Conservation (phyloP, 2,329 filamentous ascomycete genomes). For the Domatiomyces catenatus region DNA sequence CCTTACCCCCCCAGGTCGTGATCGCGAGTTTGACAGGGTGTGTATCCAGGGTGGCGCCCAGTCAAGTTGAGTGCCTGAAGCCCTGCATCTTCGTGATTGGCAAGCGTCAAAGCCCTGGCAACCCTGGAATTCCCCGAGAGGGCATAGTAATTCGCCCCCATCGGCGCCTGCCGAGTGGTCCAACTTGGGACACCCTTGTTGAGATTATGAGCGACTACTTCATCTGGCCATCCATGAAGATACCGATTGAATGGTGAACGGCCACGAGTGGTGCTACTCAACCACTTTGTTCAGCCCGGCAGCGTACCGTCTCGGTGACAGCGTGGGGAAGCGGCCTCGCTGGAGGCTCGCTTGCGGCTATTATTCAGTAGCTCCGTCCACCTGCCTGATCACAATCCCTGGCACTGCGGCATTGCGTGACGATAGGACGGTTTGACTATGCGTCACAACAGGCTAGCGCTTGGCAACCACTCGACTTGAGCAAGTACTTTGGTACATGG, state of each 20-base stretch:
- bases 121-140: too few relatives aligned
- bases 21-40: too few relatives aligned
- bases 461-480: background rate
- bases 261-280: background rate
- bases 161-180: background rate
- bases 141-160: background rate
- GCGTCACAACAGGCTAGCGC: too few relatives aligned
- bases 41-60: too few relatives aligned
- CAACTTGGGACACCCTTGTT: background rate
- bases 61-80: too few relatives aligned
- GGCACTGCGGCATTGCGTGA: background rate
- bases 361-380: background rate
- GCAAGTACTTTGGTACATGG: background rate
- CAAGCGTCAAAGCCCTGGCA: too few relatives aligned
- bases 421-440: background rate
- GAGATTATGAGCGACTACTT: background rate
- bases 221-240: background rate
- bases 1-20: background rate
- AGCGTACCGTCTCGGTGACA: too few relatives aligned
- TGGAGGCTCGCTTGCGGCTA: background rate
- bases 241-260: background rate
- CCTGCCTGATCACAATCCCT: too few relatives aligned
- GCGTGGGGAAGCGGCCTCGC: background rate
- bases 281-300: background rate
- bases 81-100: too few relatives aligned